Conservation (phyloP, 2,329 filamentous ascomycete species). For the Beauveria scarabaeidicola region DNA sequence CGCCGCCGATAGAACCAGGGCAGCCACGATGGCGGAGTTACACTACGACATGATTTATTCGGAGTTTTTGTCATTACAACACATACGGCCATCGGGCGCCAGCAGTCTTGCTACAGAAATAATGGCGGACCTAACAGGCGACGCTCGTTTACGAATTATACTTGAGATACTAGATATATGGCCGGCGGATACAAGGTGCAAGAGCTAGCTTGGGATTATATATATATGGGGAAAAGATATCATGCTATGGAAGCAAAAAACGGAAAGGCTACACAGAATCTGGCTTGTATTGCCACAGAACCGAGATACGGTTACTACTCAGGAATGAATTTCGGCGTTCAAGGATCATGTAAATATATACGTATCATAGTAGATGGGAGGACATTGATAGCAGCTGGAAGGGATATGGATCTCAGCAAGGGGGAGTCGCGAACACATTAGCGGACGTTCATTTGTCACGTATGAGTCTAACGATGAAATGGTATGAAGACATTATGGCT, state of each 20-base stretch:
- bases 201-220: conserved; percentile 16
- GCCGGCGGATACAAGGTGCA: background rate
- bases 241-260: background rate
- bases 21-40: background rate
- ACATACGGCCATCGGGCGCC: background rate
- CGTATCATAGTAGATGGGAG: conserved; percentile 14
- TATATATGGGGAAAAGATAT: conserved; percentile 18
- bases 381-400: conserved; percentile 10
- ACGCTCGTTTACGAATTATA: conserved; percentile 17
- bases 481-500: conserved; percentile 26
- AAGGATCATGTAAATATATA: conserved; percentile 19
- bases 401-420: conserved; percentile 17
- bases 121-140: background rate
- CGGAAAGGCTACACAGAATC: conserved; percentile 1
- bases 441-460: conserved; percentile 19
- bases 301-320: background rate
- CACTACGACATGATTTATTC: conserved; percentile 7
- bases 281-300: conserved; percentile 8
- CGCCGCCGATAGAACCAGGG: background rate
- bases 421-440: conserved; percentile 11
- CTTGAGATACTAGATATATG: conserved; percentile 20
- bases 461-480: conserved; percentile 25
- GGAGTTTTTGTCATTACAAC: conserved; percentile 8
- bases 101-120: background rate
- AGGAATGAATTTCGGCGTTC: conserved; percentile 12